Conservation (phyloP, 768 basidiomycete species). For the Xerocomellus dryophilus region DNA sequence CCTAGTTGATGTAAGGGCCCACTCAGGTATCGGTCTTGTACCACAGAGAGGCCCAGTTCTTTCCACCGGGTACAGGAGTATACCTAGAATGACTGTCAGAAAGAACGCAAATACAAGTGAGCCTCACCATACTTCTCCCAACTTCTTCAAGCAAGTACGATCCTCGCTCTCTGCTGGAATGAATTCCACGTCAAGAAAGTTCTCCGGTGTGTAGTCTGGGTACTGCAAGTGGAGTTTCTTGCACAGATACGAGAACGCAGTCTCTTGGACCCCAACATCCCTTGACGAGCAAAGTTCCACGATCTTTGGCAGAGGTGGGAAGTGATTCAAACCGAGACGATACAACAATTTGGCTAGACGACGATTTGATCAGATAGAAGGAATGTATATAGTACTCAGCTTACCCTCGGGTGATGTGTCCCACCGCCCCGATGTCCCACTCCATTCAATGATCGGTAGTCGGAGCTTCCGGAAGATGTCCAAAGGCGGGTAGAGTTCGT, state of each 20-base stretch:
- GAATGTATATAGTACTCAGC: not conserved
- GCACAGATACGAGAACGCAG: slow-evolving; percentile 74
- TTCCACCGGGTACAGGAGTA: slow-evolving; percentile 63
- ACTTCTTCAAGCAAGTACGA: slow-evolving; percentile 51
- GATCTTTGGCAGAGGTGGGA: slow-evolving; percentile 61
- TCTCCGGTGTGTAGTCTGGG: slow-evolving; percentile 45
- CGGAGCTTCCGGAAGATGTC: slow-evolving; percentile 63
- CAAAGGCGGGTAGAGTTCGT: slow-evolving; percentile 79
- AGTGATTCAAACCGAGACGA: slow-evolving; percentile 57
- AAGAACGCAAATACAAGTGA: not conserved
- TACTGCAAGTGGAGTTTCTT: slow-evolving; percentile 63
- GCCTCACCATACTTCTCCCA: slow-evolving; percentile 49
- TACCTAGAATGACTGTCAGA: slow-evolving; percentile 42
- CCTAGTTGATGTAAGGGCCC: slow-evolving; percentile 58
- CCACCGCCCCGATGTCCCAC: slow-evolving; percentile 66
- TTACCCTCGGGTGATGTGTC: slow-evolving; percentile 76
- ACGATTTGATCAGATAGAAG: not conserved
- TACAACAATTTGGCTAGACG: slow-evolving; percentile 65
- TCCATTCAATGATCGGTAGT: slow-evolving; percentile 85
- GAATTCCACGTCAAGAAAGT: slow-evolving; percentile 60
- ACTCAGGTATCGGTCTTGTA: slow-evolving; percentile 46
- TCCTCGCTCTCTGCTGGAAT: slow-evolving; percentile 63
- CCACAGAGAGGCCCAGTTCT: slow-evolving; percentile 64
- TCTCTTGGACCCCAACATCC: slow-evolving; percentile 43
- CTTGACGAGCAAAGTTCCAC: slow-evolving; percentile 61